These are phyloP conservation scores for Emmonsiellopsis sp. DNA, from an alignment of 2,329 filamentous ascomycete species.

Conservation along the genomic window DNA sequence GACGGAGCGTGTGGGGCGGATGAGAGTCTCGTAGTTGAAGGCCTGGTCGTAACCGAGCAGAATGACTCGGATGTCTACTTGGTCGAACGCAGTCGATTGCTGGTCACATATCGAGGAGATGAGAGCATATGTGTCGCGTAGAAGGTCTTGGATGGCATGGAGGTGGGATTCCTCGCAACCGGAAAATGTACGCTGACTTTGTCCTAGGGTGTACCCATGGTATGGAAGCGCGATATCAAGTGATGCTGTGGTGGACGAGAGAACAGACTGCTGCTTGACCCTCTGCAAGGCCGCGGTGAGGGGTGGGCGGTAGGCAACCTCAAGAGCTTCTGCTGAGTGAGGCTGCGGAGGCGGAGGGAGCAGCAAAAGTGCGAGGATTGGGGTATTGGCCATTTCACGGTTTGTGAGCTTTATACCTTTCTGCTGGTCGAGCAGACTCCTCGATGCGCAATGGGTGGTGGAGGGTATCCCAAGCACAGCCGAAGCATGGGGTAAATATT, in stretches of 20 bases:
- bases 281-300: neutral
- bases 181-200: constrained; percentile 1
- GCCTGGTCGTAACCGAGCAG: neutral
- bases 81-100: neutral
- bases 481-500: too few relatives aligned
- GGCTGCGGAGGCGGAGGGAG: constrained; percentile 3
- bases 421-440: too few relatives aligned
- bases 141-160: neutral
- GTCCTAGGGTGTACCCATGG: neutral
- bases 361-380: neutral
- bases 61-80: neutral
- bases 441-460: too few relatives aligned
- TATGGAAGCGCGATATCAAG: constrained; percentile 2
- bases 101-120: constrained; percentile 3
- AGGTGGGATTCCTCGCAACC: neutral
- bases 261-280: neutral
- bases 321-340: constrained; percentile 1
- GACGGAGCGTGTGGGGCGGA: neutral
- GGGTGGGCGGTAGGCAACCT: constrained; percentile 3
- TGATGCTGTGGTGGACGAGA: neutral
- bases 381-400: neutral
- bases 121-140: constrained; percentile 1
- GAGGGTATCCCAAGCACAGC: too few relatives aligned
- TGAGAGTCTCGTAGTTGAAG: constrained; percentile 1
- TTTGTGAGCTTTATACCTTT: neutral